These are phyloP conservation scores for Phytophthora kernoviae DNA, from an alignment of 352 stramenopile species.

Conservation along the genomic window DNA sequence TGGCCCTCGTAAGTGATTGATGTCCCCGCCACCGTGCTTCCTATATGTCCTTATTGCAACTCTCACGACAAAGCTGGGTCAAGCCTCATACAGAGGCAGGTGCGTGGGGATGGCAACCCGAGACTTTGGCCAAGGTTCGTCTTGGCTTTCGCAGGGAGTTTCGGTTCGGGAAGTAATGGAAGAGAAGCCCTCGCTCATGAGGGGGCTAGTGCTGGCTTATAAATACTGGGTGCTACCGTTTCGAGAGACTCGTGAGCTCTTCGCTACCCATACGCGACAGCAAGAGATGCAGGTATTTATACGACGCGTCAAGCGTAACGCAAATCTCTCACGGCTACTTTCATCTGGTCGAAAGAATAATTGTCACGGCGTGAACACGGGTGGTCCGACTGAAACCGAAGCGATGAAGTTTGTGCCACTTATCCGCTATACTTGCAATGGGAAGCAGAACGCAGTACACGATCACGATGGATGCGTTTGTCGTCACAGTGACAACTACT, in stretches of 20 bases:
- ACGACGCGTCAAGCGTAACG: background rate
- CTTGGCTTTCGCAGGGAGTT: constrained; percentile 24
- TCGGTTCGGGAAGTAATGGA: constrained; percentile 15
- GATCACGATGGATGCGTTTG: too few species aligned
- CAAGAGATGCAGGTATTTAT: constrained; percentile 15
- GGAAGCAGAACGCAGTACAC: too few species aligned
- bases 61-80: constrained; percentile 10
- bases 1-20: constrained; percentile 19
- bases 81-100: constrained; percentile 22
- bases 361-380: background rate
- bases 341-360: background rate
- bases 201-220: constrained; percentile 5
- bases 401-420: too few species aligned
- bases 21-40: constrained; percentile 26
- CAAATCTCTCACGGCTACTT: background rate
- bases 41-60: background rate
- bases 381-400: too few species aligned
- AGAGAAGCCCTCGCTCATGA: background rate
- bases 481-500: too few species aligned
- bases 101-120: background rate
- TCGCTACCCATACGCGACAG: background rate
- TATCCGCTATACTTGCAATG: too few species aligned
- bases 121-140: constrained; percentile 8
- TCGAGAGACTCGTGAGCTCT: constrained; percentile 8
- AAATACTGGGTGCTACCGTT: constrained; percentile 25